These are phyloP conservation scores for Meripilus lineatus DNA, from an alignment of 1,284 basidiomycete species.

Conservation along the genomic window DNA sequence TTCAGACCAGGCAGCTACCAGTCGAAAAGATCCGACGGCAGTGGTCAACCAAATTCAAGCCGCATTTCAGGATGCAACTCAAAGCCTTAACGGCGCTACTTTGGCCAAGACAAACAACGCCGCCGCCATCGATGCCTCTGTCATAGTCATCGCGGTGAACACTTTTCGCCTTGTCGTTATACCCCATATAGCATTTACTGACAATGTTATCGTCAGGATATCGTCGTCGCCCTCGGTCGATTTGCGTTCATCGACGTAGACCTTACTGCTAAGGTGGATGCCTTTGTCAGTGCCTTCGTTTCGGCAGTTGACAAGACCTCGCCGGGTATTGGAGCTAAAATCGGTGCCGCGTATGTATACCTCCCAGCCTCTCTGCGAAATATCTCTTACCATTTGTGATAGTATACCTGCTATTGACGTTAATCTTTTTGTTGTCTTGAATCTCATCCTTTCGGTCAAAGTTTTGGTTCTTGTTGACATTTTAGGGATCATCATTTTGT, in stretches of 20 bases:
- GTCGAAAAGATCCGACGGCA: background rate
- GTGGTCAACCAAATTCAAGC: background rate
- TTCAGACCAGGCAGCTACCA: conserved; percentile 1
- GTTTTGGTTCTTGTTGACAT: conserved; percentile 6
- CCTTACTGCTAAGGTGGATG: conserved; percentile 6
- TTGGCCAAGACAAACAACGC: background rate
- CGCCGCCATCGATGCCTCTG: background rate
- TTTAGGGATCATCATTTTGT: conserved; percentile 4
- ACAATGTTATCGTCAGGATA: background rate
- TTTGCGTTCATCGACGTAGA: conserved; percentile 3
- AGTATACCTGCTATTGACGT: conserved; percentile 6
- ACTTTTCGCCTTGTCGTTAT: background rate
- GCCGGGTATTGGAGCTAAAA: conserved; percentile 1
- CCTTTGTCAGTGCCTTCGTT: conserved; percentile 5
- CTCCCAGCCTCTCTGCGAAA: background rate
- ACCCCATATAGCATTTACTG: background rate
- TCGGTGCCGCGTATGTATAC: conserved; percentile 2
- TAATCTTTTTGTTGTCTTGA: conserved; percentile 2
- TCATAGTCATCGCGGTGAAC: conserved; percentile 2
- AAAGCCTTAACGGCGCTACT: background rate
- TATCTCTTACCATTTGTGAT: background rate
- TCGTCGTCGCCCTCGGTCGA: background rate
- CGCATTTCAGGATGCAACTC: conserved; percentile 1
- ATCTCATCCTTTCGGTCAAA: conserved; percentile 6
- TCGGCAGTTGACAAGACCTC: background rate